Evolutionary conservation across 2,329 filamentous ascomycete genomes (phyloP).

Genomic region (Colletotrichum caudatum): DNA sequence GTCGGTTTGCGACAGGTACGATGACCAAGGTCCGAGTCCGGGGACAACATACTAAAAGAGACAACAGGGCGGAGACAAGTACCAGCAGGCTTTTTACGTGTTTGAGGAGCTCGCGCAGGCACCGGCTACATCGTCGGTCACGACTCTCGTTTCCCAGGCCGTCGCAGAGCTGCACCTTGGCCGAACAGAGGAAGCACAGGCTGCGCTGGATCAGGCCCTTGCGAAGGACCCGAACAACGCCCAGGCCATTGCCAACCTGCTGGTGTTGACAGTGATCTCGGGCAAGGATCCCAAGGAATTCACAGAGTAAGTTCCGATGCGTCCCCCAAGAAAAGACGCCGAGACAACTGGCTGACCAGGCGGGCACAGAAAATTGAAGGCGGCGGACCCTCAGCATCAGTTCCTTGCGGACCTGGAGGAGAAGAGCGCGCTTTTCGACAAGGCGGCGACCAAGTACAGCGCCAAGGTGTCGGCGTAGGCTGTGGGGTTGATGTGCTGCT

Average conservation of each 20-base stretch:
- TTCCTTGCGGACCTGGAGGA: conserved; percentile 81
- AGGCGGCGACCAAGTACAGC: conserved; percentile 86
- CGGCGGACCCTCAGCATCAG: conserved; percentile 74
- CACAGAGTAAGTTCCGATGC: conserved; percentile 63
- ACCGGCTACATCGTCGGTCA: conserved; percentile 80
- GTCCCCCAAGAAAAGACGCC: neutral
- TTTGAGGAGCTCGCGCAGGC: conserved; percentile 95
- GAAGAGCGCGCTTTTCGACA: conserved; percentile 90
- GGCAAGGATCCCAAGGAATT: conserved; percentile 78
- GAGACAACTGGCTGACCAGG: conserved; percentile 30
- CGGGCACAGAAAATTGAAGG: conserved; percentile 63
- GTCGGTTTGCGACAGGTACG: conserved; percentile 86
- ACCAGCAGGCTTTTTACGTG: conserved; percentile 97
- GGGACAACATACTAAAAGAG: conserved; percentile 48
- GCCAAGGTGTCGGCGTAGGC: conserved; percentile 76
- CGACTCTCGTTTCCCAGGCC: conserved; percentile 86
- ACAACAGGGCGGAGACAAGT: conserved; percentile 87
- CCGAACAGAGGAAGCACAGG: conserved; percentile 87
- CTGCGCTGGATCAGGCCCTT: conserved; percentile 83
- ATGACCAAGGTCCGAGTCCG: conserved; percentile 38
- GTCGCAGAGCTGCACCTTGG: conserved; percentile 93
- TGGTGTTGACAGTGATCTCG: conserved; percentile 82
- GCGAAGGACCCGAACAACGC: conserved; percentile 77
- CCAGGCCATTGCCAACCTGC: conserved; percentile 83
- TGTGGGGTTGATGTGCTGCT: conserved; percentile 28